Evolutionary conservation across 371 early-diverging fungal genomes (phyloP).

Genomic region (Cokeromyces recurvatus): DNA sequence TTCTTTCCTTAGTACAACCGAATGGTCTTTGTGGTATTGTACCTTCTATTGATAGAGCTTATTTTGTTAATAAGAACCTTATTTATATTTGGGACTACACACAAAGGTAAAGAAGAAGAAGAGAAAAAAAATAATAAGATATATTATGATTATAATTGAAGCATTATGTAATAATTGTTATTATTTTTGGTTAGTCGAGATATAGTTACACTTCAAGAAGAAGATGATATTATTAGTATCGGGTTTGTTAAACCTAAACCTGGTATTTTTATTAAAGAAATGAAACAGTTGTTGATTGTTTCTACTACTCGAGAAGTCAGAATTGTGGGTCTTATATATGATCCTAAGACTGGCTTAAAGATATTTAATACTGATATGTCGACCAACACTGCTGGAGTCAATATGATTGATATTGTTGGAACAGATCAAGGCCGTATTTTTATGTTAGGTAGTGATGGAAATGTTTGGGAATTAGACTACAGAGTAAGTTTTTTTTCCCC

Average conservation of each 20-base stretch:
- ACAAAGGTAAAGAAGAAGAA: slow-evolving; percentile 40
- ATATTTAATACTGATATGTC: slow-evolving; percentile 70
- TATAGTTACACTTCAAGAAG: slow-evolving; percentile 72
- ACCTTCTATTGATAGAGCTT: slow-evolving; percentile 84
- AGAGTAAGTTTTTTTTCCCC: slow-evolving; percentile 49
- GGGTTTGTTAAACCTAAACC: slow-evolving; percentile 70
- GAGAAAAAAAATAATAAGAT: neutral
- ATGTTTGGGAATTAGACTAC: slow-evolving; percentile 86
- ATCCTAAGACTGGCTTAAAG: slow-evolving; percentile 28
- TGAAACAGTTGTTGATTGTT: slow-evolving; percentile 79
- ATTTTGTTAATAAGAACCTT: slow-evolving; percentile 83
- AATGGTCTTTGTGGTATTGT: slow-evolving; percentile 29
- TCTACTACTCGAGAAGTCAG: slow-evolving; percentile 83
- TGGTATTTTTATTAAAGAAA: slow-evolving; percentile 70
- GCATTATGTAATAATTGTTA: no score
- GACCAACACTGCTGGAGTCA: slow-evolving; percentile 71
- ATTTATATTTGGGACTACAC: slow-evolving; percentile 87
- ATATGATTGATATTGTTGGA: slow-evolving; percentile 72
- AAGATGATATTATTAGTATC: slow-evolving; percentile 80
- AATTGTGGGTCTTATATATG: slow-evolving; percentile 63
- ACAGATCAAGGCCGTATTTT: slow-evolving; percentile 81
- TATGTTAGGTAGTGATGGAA: slow-evolving; percentile 82
- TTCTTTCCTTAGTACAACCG: slow-evolving; percentile 15
- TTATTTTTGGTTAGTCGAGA: slow-evolving; percentile 35
- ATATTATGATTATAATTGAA: no score